Conservation (phyloP, 352 stramenopile species). For the Thalassiosira livingstoniorum region DNA sequence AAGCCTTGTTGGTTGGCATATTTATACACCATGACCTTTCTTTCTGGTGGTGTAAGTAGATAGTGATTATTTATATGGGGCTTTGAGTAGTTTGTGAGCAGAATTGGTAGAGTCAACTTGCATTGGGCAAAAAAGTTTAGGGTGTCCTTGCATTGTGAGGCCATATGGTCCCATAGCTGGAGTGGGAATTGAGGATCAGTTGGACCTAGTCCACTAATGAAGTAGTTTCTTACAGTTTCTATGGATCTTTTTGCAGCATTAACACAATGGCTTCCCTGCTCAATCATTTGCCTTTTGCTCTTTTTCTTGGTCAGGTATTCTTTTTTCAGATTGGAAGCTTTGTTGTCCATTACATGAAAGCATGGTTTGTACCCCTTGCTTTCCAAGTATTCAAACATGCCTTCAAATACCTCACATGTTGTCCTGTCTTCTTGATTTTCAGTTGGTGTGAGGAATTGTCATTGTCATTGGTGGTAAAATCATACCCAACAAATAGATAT, state of each 20-base stretch:
- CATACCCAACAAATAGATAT: slow-evolving; percentile 24
- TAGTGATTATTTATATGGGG: not conserved
- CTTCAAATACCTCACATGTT: no score
- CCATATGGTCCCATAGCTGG: slow-evolving; percentile 39
- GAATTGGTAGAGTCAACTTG: slow-evolving; percentile 40
- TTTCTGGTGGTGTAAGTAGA: slow-evolving; percentile 26
- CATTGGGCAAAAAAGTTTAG: slow-evolving; percentile 40
- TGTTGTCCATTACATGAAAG: slow-evolving; percentile 47
- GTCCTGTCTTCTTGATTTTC: no score
- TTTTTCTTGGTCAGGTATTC: not conserved
- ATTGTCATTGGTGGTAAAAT: no score
- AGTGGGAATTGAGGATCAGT: slow-evolving; percentile 25
- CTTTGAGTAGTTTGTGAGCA: slow-evolving; percentile 1
- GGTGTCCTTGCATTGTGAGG: slow-evolving; percentile 32
- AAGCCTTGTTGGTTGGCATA: not conserved
- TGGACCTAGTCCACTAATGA: slow-evolving; percentile 20
- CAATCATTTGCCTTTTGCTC: not conserved
- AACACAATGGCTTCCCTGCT: slow-evolving; percentile 5
- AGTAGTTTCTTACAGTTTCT: slow-evolving; percentile 65
- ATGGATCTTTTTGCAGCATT: slow-evolving; percentile 54
- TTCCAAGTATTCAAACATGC: not conserved
- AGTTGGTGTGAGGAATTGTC: no score
- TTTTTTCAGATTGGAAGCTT: slow-evolving; percentile 24
- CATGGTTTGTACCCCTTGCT: slow-evolving; percentile 26
- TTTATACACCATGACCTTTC: slow-evolving; percentile 15